Evolutionary conservation across 75 land plant species (phyloP), one percentile per base, ranked within the genome.

Genomic region (Picea sitchensis): DNA sequence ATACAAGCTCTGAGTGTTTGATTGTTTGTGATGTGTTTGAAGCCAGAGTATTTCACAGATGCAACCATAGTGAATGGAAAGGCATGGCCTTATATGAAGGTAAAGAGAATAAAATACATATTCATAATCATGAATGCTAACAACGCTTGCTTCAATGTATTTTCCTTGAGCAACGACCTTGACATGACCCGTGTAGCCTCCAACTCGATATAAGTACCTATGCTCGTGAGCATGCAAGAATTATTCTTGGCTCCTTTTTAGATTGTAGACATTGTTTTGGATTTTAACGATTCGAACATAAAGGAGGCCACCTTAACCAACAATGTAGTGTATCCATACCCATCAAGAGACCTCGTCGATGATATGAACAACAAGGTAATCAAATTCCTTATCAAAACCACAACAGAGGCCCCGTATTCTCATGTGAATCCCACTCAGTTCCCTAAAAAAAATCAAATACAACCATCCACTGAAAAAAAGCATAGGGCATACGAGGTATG

Each of bases 11-110:
- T 1, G 23, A 2, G 32, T 20, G 31, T 72, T 26, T 26, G 26
- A 26, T 26, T 26, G 26, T 1, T 26, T 51, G 14, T 61, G 59
- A 17, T 14, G 26, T 17, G 38, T 54, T 79, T 21, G 54, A 79
- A 84, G 86, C 87, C 87, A 21, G 87, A 86, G 78, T 86, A 86
- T 38, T 86, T 86, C 65, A 78, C 34, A 26, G 26, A 26, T 26
- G 26, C 26, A 26, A 26, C 26, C 26, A 26, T 26, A 26, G 26
- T 26, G 26, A 26, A 26, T 26, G 26, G 26, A 26, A 26, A 26
- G 26, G 26, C 26, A 26, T 26, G 26, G 26, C 26, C 26, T 26
- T 26, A 26, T 26, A 26, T 26, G 26, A 26, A 26, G 26, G 26
- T 26, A 26, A 26, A 26, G 0, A 26, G 26, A 26, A 26, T 26